A percentile compares a stretch with the other conserved stretches of the same genome.
phyloP scores from a whole-genome alignment of 2,329 filamentous ascomycete genomes.

The Fulvia fulva region DNA sequence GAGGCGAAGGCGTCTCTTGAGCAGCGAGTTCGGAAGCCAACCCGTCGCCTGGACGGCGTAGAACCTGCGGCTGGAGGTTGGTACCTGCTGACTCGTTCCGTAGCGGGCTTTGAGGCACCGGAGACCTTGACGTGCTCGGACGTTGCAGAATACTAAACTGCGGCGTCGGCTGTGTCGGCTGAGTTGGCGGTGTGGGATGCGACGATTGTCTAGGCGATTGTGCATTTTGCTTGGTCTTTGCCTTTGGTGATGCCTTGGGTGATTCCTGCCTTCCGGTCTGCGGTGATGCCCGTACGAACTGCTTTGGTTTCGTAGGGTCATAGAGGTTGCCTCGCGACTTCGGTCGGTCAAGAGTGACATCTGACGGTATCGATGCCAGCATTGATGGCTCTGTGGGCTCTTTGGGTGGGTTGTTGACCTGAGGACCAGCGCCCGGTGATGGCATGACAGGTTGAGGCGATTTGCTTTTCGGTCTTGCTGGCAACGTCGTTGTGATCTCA shows the following conservation, averaged over 20 bases:
- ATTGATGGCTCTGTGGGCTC: not conserved
- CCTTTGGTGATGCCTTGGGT: slow-evolving; percentile 15
- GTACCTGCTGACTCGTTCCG: slow-evolving; percentile 23
- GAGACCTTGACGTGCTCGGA: slow-evolving; percentile 23
- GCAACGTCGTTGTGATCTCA: slow-evolving; percentile 33
- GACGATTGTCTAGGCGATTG: not conserved
- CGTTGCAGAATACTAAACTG: slow-evolving; percentile 30
- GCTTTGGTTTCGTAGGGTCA: slow-evolving; percentile 22
- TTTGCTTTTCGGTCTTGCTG: slow-evolving; percentile 7
- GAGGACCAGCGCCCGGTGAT: not conserved
- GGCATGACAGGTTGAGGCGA: not conserved
- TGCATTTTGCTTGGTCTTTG: slow-evolving; percentile 4
- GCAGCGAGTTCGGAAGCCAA: not conserved
- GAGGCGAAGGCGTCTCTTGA: not conserved
- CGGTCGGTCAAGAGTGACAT: slow-evolving; percentile 14
- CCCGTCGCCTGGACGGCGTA: slow-evolving; percentile 5
- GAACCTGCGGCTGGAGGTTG: slow-evolving; percentile 28
- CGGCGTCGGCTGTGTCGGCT: slow-evolving; percentile 13
- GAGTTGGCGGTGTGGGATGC: slow-evolving; percentile 14
- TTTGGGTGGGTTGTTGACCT: not conserved
- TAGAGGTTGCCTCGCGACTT: slow-evolving; percentile 21
- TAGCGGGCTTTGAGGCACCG: slow-evolving; percentile 21
- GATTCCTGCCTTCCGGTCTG: slow-evolving; percentile 11
- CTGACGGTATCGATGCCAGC: slow-evolving; percentile 1
- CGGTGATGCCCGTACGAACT: slow-evolving; percentile 8